phyloP scores from a whole-genome alignment of 257 asterid species.

The Eucommia ulmoides region DNA sequence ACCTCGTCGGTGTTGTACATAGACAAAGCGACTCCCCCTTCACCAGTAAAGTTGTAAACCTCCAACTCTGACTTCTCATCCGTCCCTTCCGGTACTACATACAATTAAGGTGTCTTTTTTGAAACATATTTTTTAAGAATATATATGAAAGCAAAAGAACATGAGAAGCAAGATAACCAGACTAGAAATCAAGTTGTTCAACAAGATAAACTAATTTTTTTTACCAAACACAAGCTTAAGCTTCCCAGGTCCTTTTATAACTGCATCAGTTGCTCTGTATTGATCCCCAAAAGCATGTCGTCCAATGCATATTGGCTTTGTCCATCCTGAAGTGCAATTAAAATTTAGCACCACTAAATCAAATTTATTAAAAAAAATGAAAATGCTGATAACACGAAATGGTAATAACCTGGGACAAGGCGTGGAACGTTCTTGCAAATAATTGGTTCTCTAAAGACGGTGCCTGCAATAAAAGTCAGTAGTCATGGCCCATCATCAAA shows the following conservation, averaged over 20 bases:
- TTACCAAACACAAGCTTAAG: neutral
- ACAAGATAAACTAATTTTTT: too few relatives aligned
- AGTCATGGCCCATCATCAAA: neutral
- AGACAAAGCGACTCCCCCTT: constrained; percentile 64
- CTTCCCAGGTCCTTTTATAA: neutral
- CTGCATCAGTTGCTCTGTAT: neutral
- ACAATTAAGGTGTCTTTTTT: neutral
- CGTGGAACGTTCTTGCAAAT: neutral
- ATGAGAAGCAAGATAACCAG: neutral
- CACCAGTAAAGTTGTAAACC: constrained; percentile 41
- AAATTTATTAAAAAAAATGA: constrained; percentile 1
- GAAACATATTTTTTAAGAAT: neutral
- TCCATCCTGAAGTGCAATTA: constrained; percentile 55
- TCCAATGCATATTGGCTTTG: constrained; percentile 63
- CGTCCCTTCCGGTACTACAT: constrained; percentile 36
- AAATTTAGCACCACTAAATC: neutral
- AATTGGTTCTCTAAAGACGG: constrained; percentile 1
- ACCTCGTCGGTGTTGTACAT: constrained; percentile 78
- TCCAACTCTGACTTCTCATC: constrained; percentile 38
- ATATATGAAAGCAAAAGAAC: neutral
- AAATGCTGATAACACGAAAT: constrained; percentile 1
- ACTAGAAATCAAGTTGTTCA: too few relatives aligned
- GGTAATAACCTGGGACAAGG: neutral
- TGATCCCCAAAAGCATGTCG: constrained; percentile 16
- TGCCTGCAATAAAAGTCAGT: neutral